Evolutionary conservation across 139 green algal genomes (phyloP), one percentile per base, ranked within the genome.

Genomic region (Chlorella sp.): DNA sequence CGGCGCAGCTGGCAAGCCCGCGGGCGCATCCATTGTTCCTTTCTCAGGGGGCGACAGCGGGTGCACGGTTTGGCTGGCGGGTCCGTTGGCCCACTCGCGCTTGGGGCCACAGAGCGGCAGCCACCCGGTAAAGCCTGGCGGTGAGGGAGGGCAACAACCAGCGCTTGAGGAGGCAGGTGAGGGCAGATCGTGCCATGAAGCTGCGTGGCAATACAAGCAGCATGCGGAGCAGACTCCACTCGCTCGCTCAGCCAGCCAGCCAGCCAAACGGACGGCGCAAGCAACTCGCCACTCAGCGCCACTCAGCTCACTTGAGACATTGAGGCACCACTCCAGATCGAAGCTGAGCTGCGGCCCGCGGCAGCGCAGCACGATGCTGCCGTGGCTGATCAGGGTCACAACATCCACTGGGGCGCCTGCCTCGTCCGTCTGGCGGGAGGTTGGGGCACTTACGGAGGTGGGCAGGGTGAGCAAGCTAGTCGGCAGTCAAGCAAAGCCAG

Each of bases 331-430:
- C 41, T 78, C 71, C 26, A 78, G 41, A 26, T 60, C 39, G 16
- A 78, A 78, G 41, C 0, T 60, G 2, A 78, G 71, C 71, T 62
- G 71, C 25, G 39, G 71, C 15, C 41, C 65, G 56, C 30, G 51
- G 44, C 74, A 23, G 51, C 32, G 12, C 51, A 67, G 12, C 60
- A 26, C 25, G 23, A 47, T 12, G 30, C 55, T 64, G 64, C 28
- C 36, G 62, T 81, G 55, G 82, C 47, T 23, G 34, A 60, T 28
- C 34, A 87, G 25, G 12, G 82, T 87, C 38, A 74, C 17, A 1
- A 75, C 82, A 16, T 41, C 70, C 7, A 75, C 13, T 60, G 23
- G 17, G 51, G 44, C 30, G 57, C 51, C 47, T 80, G 39, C 39
- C 17, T 51, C 44, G 23, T n/a, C 70, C 28, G 25, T 32, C 36